Percentiles rank a stretch among this genome's conserved stretches.
Evolutionary conservation across 345 rosid species (phyloP).

Genomic region (Ceriops tagal): DNA sequence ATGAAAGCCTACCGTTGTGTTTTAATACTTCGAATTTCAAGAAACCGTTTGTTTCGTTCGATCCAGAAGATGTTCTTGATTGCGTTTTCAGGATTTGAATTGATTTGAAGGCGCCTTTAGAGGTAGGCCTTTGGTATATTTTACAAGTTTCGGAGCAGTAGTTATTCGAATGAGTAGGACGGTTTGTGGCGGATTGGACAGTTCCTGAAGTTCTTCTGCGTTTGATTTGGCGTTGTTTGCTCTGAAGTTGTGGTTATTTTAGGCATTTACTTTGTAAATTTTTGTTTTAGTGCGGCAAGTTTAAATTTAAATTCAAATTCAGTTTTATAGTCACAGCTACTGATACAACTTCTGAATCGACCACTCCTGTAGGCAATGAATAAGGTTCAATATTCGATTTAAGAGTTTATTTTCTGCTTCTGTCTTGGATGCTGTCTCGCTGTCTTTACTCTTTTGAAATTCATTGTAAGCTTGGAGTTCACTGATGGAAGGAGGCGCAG

Average conservation of each 20-base stretch:
- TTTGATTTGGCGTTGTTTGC: background rate
- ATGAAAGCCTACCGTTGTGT: background rate
- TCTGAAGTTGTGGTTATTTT: background rate
- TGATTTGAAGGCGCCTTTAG: constrained; percentile 7
- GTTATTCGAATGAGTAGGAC: constrained; percentile 11
- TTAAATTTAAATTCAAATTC: constrained; percentile 8
- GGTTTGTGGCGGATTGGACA: constrained; percentile 15
- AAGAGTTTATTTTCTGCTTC: background rate
- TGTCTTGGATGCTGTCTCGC: constrained; percentile 26
- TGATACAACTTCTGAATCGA: background rate
- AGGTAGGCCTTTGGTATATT: constrained; percentile 10
- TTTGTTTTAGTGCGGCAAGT: constrained; percentile 1
- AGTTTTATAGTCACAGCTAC: background rate
- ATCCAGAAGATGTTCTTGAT: constrained; percentile 16
- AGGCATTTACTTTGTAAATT: background rate
- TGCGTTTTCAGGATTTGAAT: constrained; percentile 16
- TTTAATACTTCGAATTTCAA: background rate
- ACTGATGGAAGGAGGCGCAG: constrained; percentile 52
- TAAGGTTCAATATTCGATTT: background rate
- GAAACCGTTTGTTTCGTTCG: constrained; percentile 6
- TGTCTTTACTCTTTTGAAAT: background rate
- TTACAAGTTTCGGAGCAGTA: constrained; percentile 4
- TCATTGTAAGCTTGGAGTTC: constrained; percentile 6
- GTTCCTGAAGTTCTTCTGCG: constrained; percentile 9
- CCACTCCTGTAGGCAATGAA: background rate